Evolutionary conservation across 306 rosid species (phyloP), one percentile per base, ranked within the genome.

Genomic region (Begonia loranthoides): DNA sequence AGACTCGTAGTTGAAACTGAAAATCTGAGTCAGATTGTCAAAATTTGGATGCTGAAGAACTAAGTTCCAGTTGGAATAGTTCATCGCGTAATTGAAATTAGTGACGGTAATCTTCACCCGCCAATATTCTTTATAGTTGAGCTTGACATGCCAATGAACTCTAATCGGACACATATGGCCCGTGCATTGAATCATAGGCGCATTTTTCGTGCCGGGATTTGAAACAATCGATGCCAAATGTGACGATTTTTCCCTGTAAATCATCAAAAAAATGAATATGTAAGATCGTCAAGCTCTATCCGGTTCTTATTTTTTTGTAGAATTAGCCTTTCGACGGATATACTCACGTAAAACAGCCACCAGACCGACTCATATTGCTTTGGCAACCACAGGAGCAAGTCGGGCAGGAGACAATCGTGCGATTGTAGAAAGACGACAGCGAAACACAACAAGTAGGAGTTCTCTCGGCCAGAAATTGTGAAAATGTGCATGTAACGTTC

Each of bases 11-110:
- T 82, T 75, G 72, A 79, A 89, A 75, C 97, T 84, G 81, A 84
- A 89, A 71, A 73, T 65, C 59, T 77, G 72, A 40, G 97, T 85
- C 65, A 89, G 68, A 60, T 89, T 79, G 74, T 79, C 73, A n/a
- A 89, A 78, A 60, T 89, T 89, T n/a, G 97, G 97, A 66, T 89
- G 97, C 41, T 89, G 94, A 49, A 70, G 59, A 51, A 89, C 93
- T 64, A 89, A 15, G 72, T 84, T 84, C 97, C 97, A 89, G 14
- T 77, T 64, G 2, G 97, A 62, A 59, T 84, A 85, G 50, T 89
- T 89, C 85, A 68, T 76, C 67, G 70, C 47, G 72, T 82, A 77
- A 61, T 89, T 82, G 72, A 89, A 89, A 69, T 89, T 89, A 60
- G 90, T 79, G 55, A 89, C 28, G 3, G 94, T 81, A 62, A 89